Percentiles rank a stretch among this genome's conserved stretches.
Evolutionary conservation across 371 early-diverging fungal genomes (phyloP).

Genomic region (Rhizopus stolonifer): DNA sequence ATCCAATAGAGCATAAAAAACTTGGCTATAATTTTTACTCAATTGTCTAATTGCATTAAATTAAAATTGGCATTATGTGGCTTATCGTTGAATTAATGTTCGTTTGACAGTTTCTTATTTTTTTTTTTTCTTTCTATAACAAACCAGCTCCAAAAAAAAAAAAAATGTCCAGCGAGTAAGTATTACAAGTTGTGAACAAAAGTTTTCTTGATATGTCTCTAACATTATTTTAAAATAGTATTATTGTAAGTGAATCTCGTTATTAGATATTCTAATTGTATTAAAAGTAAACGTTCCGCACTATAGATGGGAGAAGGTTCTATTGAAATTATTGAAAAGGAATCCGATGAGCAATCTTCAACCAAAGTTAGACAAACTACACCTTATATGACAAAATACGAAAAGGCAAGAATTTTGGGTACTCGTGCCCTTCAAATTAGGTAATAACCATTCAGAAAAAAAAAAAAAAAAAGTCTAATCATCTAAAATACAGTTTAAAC

Average conservation of each 20-base stretch:
- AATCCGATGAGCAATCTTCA: constrained; percentile 8
- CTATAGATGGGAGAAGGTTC: constrained; percentile 5
- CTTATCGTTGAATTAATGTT: not conserved
- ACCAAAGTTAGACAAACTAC: constrained; percentile 76
- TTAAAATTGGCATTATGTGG: not conserved
- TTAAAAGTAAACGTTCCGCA: not conserved
- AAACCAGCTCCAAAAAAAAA: not conserved
- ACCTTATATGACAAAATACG: constrained; percentile 99
- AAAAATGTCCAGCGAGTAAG: not conserved
- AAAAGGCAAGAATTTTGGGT: constrained; percentile 97
- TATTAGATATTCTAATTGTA: not conserved
- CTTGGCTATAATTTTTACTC: too few relatives aligned
- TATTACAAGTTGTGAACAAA: not conserved
- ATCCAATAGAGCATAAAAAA: too few relatives aligned
- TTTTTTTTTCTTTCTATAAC: not conserved
- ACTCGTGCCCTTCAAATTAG: constrained; percentile 85
- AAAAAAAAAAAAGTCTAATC: too few relatives aligned
- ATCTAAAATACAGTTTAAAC: constrained; percentile 78
- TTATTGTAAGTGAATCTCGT: not conserved
- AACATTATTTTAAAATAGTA: constrained; percentile 1
- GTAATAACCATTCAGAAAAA: too few relatives aligned
- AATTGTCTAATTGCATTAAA: too few relatives aligned
- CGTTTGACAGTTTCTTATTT: not conserved
- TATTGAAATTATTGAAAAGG: constrained; percentile 5
- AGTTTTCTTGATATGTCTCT: not conserved